Percentiles rank a stretch among this genome's conserved stretches.
Evolutionary conservation across 805 yeast species (phyloP).

Genomic region (Ogataea sp.): DNA sequence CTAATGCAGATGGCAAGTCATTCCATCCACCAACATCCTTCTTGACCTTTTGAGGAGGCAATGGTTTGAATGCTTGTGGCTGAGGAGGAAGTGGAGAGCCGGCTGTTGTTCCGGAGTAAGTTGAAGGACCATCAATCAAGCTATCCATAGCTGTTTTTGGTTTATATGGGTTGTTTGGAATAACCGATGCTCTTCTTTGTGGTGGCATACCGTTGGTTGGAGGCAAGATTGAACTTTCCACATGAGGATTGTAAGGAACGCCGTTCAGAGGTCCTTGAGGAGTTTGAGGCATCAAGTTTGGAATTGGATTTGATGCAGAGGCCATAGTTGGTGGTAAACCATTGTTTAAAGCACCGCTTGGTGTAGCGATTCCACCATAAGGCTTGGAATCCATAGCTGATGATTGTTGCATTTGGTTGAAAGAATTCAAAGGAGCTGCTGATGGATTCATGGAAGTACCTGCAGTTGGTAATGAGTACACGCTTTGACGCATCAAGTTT

Average conservation of each 20-base stretch:
- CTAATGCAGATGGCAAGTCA: constrained; percentile 47
- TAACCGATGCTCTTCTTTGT: constrained; percentile 5
- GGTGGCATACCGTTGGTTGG: no score
- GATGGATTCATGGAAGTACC: neutral
- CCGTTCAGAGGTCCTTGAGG: no score
- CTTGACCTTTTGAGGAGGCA: constrained; percentile 24
- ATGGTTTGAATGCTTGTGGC: constrained; percentile 8
- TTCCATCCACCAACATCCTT: constrained; percentile 64
- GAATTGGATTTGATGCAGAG: neutral
- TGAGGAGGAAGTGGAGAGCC: constrained; percentile 3
- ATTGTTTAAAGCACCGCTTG: no score
- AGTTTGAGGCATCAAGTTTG: no score
- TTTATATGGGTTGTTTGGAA: constrained; percentile 22
- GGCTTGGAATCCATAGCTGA: no score
- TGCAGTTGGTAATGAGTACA: neutral
- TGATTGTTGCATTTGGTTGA: constrained; percentile 4
- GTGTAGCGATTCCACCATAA: no score
- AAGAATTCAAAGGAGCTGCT: neutral
- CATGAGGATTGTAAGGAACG: no score
- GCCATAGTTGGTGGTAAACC: no score
- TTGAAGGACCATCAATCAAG: constrained; percentile 7
- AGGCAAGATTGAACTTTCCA: no score
- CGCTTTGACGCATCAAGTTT: constrained; percentile 1
- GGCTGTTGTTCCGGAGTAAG: constrained; percentile 7
- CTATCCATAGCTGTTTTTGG: constrained; percentile 28